Evolutionary conservation across 352 stramenopile species (phyloP), one percentile per base, ranked within the genome.

Genomic region (Pythium phragmitis): DNA sequence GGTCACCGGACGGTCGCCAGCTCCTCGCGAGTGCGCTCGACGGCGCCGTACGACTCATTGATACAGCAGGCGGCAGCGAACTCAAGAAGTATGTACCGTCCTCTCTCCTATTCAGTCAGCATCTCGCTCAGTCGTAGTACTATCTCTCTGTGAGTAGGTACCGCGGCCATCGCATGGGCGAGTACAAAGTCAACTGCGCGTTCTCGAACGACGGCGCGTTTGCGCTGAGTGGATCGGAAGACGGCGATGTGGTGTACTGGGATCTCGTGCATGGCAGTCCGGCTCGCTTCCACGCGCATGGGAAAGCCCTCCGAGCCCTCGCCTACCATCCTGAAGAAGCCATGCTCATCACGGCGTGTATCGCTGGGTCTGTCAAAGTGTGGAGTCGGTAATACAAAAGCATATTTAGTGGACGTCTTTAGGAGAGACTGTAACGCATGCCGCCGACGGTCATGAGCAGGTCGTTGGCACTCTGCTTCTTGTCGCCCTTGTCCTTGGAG

Each of bases 401-500:
- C 4, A 53, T 50, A 48, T 68, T 57, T 51, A 37, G 26, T 42
- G 21, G 21, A 21, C 21, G 16, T 43, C 26, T 17, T 42, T 91
- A 96, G 3, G 82, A 92, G 19, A 96, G 65, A 39, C 82, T 94
- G 59, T 94, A 94, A 23, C 87, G 79, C 80, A 94, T 80, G 37
- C 85, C 85, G 42, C 79, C 84, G 37, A 94, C 66, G 7, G 87
- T 89, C 87, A 96, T 96, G 57, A 96, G 80, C 43, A 96, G 50
- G 43, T 94, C 87, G 43, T 91, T 93, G 23, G 86, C 82, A 63
- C 68, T 90, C 52, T 74, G 71, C 62, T 92, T 90, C 36, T 85
- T 74, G 16, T 75, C 65, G 49, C 85, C 75, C 30, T 91, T 75
- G 59, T 63, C 59, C 42, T 79, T 87, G n/a, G 73, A 76, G 63